Evolutionary conservation across 2,329 filamentous ascomycete genomes (phyloP).

Genomic region (Fonsecaea pugnacius): DNA sequence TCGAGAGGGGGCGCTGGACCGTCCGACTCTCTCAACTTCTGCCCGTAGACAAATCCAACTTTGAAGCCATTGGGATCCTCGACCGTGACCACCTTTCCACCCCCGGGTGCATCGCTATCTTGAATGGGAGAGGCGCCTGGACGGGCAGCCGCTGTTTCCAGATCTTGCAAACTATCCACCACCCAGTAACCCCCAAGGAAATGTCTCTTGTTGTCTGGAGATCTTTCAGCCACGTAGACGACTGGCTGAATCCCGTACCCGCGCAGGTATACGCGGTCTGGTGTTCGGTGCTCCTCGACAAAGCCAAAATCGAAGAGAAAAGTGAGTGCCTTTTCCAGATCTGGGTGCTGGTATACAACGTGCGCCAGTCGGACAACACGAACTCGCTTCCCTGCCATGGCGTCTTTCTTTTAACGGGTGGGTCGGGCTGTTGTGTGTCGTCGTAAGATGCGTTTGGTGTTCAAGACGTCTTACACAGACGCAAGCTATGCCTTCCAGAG

Average conservation of each 20-base stretch:
- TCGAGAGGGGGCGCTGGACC: constrained; percentile 11
- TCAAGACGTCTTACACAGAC: neutral
- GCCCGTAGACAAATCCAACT: constrained; percentile 34
- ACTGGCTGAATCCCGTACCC: constrained; percentile 67
- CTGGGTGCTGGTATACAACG: constrained; percentile 41
- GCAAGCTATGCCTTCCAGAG: neutral
- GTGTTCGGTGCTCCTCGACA: constrained; percentile 39
- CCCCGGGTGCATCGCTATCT: constrained; percentile 32
- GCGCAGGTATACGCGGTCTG: constrained; percentile 60
- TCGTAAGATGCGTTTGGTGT: neutral
- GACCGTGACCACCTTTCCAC: constrained; percentile 34
- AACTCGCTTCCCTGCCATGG: constrained; percentile 30
- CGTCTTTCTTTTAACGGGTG: neutral
- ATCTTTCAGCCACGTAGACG: constrained; percentile 52
- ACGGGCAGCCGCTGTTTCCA: constrained; percentile 25
- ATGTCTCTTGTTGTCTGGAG: constrained; percentile 27
- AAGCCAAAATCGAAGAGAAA: constrained; percentile 45
- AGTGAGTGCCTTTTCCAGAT: constrained; percentile 37
- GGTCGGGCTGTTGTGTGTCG: neutral
- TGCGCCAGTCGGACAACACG: constrained; percentile 40
- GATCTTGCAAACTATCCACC: constrained; percentile 26
- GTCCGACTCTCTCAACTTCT: constrained; percentile 25
- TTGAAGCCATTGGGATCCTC: constrained; percentile 34
- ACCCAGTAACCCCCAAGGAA: constrained; percentile 30
- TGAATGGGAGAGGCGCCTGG: constrained; percentile 23